Evolutionary conservation across 192 early-diverging fungal genomes (phyloP).

Genomic region (Paraglomus brasilianum): DNA sequence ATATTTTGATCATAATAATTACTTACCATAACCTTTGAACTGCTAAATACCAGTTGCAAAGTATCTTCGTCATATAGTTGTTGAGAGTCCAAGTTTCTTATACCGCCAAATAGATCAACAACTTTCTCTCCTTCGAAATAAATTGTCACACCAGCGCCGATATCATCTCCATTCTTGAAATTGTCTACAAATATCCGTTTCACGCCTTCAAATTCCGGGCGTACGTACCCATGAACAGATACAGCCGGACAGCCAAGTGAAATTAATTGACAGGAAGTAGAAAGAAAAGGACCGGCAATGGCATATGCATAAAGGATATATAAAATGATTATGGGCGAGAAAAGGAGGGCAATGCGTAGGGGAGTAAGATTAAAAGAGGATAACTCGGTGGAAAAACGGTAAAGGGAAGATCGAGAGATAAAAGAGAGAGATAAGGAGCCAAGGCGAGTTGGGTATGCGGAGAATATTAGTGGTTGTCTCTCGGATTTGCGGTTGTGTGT

Average conservation of each 20-base stretch:
- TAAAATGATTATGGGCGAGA: too few relatives aligned
- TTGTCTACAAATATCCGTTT: conserved; percentile 17
- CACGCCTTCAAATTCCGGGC: conserved; percentile 11
- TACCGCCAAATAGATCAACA: conserved; percentile 66
- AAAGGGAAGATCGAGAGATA: too few relatives aligned
- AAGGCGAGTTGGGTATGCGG: too few relatives aligned
- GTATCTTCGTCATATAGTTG: conserved; percentile 52
- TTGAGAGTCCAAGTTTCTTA: conserved; percentile 38
- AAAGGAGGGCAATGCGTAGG: too few relatives aligned
- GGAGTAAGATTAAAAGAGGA: too few relatives aligned
- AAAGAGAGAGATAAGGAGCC: too few relatives aligned
- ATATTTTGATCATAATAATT: not conserved
- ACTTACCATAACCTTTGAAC: conserved; percentile 59
- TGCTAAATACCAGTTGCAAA: conserved; percentile 66
- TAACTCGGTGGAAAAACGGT: too few relatives aligned
- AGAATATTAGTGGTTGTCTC: too few relatives aligned
- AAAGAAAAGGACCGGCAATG: conserved; percentile 14
- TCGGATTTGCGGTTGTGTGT: too few relatives aligned
- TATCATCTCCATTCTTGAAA: conserved; percentile 37
- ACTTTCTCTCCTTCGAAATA: conserved; percentile 53
- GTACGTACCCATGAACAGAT: not conserved
- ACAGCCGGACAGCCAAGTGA: conserved; percentile 1
- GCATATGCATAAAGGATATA: too few relatives aligned
- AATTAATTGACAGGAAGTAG: conserved; percentile 28
- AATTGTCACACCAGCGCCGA: conserved; percentile 48